Base-by-base conservation (phyloP, 371 early-diverging fungal genomes). In the Mucor circinelloides region DNA sequence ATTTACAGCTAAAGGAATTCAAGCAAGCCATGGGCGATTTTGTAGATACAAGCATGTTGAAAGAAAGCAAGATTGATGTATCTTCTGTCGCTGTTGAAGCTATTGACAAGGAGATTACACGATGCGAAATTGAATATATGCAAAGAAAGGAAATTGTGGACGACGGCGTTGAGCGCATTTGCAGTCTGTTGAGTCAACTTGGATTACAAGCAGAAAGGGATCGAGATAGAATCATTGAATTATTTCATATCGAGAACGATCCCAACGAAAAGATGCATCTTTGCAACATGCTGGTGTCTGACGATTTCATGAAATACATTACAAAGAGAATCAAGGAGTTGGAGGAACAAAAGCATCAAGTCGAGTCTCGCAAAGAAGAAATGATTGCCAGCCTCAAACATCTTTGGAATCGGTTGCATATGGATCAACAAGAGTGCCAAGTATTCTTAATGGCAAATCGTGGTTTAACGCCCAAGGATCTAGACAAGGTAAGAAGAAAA, bases 101-200 rank as follows among this genome's bases (percentile, higher is more conserved):
- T 0, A 31, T 83, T 32, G 81, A 83, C 46, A 77, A 80, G 17
- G 83, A 80, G 67, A 69, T 79, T 23, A 12, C 61, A 54, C 77
- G 77, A 40, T 77, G 77, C 31, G 72, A 77, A 64, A 40, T 69
- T 1, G 81, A 83, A 79, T 79, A 77, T 59, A 44, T 44, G 15
- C 63, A 9, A 31, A 34, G 61, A 63, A 67, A 67, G 42, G 55
- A 52, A 2, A 58, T 42, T 30, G 64, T 71, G 2, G 60, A 73
- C 1, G 40, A 69, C 9, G 46, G 70, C 15, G 73, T 61, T 2
- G 27, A 58, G n/a, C 52, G 63, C 12, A 62, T 73, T 4, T 58
- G 34, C 9, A 58, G 63, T 13, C 34, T 71, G 34, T 68, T 73
- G 48, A 31, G 25, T 1, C 15, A 60, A 8, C 63, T 79, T n/a